Evolutionary conservation across 768 basidiomycete species (phyloP).

Genomic region (Podaxis rugospora): DNA sequence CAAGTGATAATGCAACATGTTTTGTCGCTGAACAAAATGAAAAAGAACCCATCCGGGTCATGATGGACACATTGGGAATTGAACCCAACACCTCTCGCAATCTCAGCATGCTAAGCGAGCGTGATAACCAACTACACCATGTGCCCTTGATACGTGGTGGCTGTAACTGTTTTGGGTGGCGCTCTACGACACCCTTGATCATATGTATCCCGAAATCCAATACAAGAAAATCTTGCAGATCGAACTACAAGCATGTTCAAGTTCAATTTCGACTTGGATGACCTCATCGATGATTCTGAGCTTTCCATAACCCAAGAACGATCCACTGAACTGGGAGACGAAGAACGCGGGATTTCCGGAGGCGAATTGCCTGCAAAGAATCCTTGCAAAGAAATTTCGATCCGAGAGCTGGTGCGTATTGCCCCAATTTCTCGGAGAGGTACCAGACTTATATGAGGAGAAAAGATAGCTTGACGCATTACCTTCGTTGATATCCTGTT

Average conservation of each 20-base stretch:
- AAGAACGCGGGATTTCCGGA: background rate
- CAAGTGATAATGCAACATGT: too few species aligned
- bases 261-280: slow-evolving; percentile 63
- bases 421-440: slow-evolving; percentile 7
- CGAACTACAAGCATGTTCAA: slow-evolving; percentile 48
- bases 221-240: background rate
- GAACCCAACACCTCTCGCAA: slow-evolving; percentile 15
- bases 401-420: slow-evolving; percentile 30
- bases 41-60: background rate
- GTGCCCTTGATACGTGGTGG: background rate
- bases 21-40: background rate
- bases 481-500: slow-evolving; percentile 76
- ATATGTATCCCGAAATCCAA: background rate
- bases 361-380: slow-evolving; percentile 9
- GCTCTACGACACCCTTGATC: background rate
- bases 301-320: slow-evolving; percentile 1
- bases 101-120: slow-evolving; percentile 10
- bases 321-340: background rate
- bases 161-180: background rate
- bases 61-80: slow-evolving; percentile 14
- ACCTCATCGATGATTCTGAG: slow-evolving; percentile 19
- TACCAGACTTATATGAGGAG: slow-evolving; percentile 5
- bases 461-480: slow-evolving; percentile 56
- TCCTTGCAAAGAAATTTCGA: slow-evolving; percentile 27
- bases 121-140: slow-evolving; percentile 16